Conservation (phyloP, 768 basidiomycete species). For the Trametes elegans region DNA sequence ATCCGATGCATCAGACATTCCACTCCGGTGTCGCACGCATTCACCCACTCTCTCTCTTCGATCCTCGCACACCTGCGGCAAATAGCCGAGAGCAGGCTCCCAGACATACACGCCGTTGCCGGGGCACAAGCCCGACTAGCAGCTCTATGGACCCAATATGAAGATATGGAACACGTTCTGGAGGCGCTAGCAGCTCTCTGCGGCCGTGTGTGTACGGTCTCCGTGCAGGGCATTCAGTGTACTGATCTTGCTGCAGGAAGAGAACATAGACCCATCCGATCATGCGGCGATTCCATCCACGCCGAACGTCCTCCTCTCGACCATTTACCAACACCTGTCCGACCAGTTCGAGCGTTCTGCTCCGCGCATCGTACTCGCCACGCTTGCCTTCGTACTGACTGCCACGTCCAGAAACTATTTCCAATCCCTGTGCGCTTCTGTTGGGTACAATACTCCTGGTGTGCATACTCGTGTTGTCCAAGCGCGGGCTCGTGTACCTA, state of each 20-base stretch:
- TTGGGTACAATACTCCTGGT: conserved; percentile 44
- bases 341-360: conserved; percentile 55
- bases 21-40: conserved; percentile 52
- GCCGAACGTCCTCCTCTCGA: conserved; percentile 54
- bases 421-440: conserved; percentile 51
- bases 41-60: conserved; percentile 62
- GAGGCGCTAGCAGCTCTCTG: conserved; percentile 55
- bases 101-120: background rate
- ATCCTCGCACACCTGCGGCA: conserved; percentile 50
- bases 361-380: conserved; percentile 43
- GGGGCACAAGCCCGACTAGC: conserved; percentile 14
- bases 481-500: background rate
- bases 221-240: background rate
- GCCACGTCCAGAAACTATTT: conserved; percentile 63
- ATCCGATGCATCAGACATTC: background rate
- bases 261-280: conserved; percentile 7
- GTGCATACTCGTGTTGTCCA: background rate
- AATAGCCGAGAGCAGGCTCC: background rate
- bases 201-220: conserved; percentile 47
- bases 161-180: conserved; percentile 25
- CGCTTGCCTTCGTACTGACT: conserved; percentile 68
- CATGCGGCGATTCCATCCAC: conserved; percentile 20
- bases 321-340: conserved; percentile 56
- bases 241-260: conserved; percentile 11
- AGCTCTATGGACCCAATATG: conserved; percentile 26